Conservation (phyloP, 441 rosid genomes). For the Erodium moschatum region DNA sequence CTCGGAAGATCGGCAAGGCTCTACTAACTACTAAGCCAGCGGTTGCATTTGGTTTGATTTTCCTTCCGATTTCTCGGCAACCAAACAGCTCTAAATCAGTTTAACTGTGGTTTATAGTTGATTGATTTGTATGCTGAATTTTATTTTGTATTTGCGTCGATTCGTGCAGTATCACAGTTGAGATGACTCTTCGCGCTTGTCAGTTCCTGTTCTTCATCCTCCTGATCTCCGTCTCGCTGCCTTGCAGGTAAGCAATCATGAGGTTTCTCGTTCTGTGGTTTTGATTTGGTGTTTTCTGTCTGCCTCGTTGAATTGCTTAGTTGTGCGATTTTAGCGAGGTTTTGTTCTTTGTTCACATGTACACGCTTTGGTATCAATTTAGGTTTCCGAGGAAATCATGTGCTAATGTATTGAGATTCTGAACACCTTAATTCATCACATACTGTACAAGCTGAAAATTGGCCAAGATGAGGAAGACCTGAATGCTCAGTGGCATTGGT, state of each 20-base stretch:
- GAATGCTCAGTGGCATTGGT: neutral
- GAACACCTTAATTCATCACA: neutral
- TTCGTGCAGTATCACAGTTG: slow-evolving; percentile 14
- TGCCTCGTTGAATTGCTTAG: neutral
- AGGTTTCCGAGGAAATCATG: neutral
- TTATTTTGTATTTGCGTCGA: neutral
- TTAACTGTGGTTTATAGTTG: no score
- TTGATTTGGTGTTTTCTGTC: neutral
- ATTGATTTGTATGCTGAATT: neutral
- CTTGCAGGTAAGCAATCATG: slow-evolving; percentile 24
- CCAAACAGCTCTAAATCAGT: no score
- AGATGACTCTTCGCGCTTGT: slow-evolving; percentile 20
- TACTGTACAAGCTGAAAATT: neutral
- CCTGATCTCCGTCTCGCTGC: slow-evolving; percentile 15
- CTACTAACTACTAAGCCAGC: no score
- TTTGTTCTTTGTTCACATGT: no score
- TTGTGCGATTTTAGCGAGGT: neutral
- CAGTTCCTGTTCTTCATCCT: slow-evolving; percentile 22
- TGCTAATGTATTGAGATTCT: neutral
- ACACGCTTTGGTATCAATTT: neutral
- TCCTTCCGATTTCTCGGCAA: no score
- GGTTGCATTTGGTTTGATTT: no score
- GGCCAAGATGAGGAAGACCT: neutral
- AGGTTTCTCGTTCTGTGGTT: neutral
- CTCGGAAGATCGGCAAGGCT: no score